Evolutionary conservation across 2,329 filamentous ascomycete species (phyloP).

Genomic region (Fusarium piperis): DNA sequence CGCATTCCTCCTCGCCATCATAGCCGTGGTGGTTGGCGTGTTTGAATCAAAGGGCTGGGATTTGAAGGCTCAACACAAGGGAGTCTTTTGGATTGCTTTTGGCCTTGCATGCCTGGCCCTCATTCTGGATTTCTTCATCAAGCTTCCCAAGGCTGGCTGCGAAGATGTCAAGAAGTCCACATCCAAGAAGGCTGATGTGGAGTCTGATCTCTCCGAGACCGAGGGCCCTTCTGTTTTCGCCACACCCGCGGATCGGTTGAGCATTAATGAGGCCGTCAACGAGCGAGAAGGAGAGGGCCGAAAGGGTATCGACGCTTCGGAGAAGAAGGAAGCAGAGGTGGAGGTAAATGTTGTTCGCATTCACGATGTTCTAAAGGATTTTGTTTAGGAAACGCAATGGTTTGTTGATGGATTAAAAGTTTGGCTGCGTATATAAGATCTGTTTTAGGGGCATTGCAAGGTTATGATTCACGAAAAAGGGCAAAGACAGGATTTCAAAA

Average conservation of each 20-base stretch:
- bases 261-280: background rate
- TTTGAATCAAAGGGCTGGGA: constrained; percentile 53
- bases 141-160: constrained; percentile 38
- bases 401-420: background rate
- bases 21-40: constrained; percentile 60
- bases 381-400: background rate
- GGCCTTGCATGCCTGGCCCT: constrained; percentile 60
- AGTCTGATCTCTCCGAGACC: background rate
- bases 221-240: background rate
- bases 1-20: constrained; percentile 69
- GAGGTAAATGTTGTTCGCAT: background rate
- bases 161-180: constrained; percentile 29
- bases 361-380: background rate
- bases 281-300: background rate
- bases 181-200: constrained; percentile 10
- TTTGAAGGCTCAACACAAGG: constrained; percentile 63
- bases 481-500: background rate
- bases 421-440: background rate
- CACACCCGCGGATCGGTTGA: background rate
- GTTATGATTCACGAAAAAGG: background rate
- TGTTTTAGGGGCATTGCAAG: background rate
- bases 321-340: background rate
- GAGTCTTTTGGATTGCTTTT: constrained; percentile 69
- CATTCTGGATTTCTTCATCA: constrained; percentile 47
- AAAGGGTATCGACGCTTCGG: too few species aligned